phyloP scores from a whole-genome alignment of 192 early-diverging fungal genomes.

The Borealophlyctis nickersoniae region DNA sequence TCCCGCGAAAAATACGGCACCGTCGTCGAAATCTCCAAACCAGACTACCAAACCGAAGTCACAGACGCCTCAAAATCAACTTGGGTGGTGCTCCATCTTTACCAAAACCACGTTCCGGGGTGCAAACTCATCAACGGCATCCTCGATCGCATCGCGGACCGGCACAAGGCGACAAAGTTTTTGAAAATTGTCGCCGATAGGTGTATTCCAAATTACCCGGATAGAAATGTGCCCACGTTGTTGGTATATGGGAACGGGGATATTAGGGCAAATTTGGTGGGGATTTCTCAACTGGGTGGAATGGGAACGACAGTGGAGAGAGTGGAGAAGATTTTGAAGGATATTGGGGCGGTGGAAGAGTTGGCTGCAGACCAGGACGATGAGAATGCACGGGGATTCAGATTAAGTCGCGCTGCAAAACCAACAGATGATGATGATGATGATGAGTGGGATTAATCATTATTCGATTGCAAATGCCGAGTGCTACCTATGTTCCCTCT shows the following conservation, averaged over 20 bases:
- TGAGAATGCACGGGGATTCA: conserved; percentile 31
- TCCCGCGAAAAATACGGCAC: conserved; percentile 79
- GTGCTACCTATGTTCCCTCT: no score
- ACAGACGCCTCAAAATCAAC: conserved; percentile 82
- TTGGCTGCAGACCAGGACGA: conserved; percentile 29
- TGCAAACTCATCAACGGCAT: conserved; percentile 81
- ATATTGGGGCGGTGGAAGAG: conserved; percentile 32
- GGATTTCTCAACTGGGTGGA: conserved; percentile 75
- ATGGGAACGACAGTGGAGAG: conserved; percentile 67
- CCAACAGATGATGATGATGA: conserved; percentile 35
- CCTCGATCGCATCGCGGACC: conserved; percentile 67
- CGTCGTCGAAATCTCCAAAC: conserved; percentile 84
- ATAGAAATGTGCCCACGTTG: conserved; percentile 70
- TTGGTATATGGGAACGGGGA: conserved; percentile 89
- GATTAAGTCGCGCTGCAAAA: conserved; percentile 9
- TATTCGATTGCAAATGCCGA: no score
- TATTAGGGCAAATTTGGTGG: conserved; percentile 77
- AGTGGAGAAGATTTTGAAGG: conserved; percentile 39
- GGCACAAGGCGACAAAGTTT: conserved; percentile 89
- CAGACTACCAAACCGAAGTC: conserved; percentile 85
- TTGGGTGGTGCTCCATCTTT: conserved; percentile 70
- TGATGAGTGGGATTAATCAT: conserved; percentile 41
- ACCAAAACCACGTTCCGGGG: conserved; percentile 68
- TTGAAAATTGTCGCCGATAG: conserved; percentile 88
- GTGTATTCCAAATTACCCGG: conserved; percentile 95